phyloP scores from a whole-genome alignment of 306 rosid species.

The Hippophae rhamnoides region DNA sequence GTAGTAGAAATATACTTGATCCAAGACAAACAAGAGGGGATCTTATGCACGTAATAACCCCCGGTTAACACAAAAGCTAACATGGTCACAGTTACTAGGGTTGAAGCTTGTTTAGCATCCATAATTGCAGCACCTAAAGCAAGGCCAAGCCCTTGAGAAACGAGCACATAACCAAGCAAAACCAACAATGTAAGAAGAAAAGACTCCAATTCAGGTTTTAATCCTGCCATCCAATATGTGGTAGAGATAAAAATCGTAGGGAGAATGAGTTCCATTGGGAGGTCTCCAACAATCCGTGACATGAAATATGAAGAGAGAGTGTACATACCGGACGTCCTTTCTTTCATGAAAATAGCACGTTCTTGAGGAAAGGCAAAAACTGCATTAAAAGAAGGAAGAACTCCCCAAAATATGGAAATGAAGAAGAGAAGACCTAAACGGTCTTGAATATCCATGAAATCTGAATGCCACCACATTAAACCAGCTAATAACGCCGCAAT shows the following conservation, averaged over 20 bases:
- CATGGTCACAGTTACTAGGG: slow-evolving; percentile 76
- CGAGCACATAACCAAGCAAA: slow-evolving; percentile 62
- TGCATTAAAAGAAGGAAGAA: slow-evolving; percentile 71
- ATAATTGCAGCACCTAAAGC: slow-evolving; percentile 76
- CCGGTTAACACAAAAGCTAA: slow-evolving; percentile 79
- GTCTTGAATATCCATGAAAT: slow-evolving; percentile 55
- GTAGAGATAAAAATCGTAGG: slow-evolving; percentile 58
- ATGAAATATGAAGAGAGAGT: slow-evolving; percentile 67
- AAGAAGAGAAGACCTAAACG: slow-evolving; percentile 88
- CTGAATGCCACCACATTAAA: slow-evolving; percentile 92
- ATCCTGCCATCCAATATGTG: slow-evolving; percentile 77
- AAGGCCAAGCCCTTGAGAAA: slow-evolving; percentile 91
- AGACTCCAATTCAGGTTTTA: slow-evolving; percentile 50
- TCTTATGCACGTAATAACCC: slow-evolving; percentile 77
- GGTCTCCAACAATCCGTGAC: slow-evolving; percentile 73
- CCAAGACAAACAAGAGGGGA: slow-evolving; percentile 71
- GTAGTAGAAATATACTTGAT: slow-evolving; percentile 69
- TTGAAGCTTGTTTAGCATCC: slow-evolving; percentile 91
- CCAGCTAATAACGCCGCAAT: slow-evolving; percentile 67
- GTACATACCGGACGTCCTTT: slow-evolving; percentile 81
- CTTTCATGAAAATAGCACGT: slow-evolving; percentile 65
- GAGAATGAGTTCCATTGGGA: slow-evolving; percentile 89
- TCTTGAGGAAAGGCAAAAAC: slow-evolving; percentile 92
- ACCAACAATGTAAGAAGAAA: slow-evolving; percentile 46
- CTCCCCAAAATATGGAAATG: slow-evolving; percentile 92